Percentiles rank a stretch among this genome's conserved stretches.
Conservation (phyloP, 306 rosid genomes). For the Cucurbita moschata region DNA sequence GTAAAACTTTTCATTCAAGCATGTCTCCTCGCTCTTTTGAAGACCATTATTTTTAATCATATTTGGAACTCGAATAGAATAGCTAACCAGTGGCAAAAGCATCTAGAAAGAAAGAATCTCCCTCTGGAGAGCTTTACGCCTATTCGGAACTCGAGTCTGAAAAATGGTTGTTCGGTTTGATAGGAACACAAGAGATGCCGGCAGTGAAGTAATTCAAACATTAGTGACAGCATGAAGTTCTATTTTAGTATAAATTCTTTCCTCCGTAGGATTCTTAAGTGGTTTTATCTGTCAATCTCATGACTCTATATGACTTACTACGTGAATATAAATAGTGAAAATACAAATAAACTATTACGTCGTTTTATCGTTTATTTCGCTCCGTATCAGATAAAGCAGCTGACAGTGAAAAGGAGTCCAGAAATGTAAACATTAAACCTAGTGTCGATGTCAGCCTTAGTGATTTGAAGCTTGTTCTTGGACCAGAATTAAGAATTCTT, state of each 20-base stretch:
- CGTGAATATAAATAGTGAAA: background rate
- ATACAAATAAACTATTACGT: background rate
- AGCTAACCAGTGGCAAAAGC: background rate
- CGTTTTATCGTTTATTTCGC: background rate
- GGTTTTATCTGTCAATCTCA: background rate
- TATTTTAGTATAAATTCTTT: background rate
- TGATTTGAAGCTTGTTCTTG: conserved; percentile 75
- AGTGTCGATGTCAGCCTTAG: conserved; percentile 45
- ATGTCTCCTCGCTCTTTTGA: no score
- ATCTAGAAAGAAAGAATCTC: background rate
- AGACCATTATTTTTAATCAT: no score
- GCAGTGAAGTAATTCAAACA: background rate
- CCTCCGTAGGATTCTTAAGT: background rate
- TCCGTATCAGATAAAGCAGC: conserved; percentile 31
- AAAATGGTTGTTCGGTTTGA: background rate
- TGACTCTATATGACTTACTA: background rate
- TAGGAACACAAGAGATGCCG: background rate
- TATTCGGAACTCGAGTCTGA: background rate
- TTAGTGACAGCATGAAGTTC: background rate
- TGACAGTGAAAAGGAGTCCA: conserved; percentile 40
- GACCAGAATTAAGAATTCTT: conserved; percentile 84
- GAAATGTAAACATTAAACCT: conserved; percentile 46
- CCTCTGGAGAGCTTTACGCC: background rate
- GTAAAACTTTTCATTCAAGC: no score
- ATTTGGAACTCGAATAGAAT: no score